These are phyloP conservation scores for Xylariales sp. DNA, from an alignment of 2,329 filamentous ascomycete genomes.

Conservation along the genomic window DNA sequence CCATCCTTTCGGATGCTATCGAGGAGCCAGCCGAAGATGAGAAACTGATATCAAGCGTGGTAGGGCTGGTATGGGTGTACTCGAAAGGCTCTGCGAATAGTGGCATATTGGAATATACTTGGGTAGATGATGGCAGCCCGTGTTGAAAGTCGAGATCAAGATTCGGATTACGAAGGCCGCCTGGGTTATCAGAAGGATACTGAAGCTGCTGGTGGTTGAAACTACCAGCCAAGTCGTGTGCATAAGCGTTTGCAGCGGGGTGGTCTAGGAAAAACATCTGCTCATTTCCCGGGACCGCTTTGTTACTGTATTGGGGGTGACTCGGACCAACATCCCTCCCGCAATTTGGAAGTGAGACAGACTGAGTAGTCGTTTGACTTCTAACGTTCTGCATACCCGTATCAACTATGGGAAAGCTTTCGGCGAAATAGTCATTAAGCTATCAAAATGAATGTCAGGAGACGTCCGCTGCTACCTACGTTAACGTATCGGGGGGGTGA, in stretches of 20 bases:
- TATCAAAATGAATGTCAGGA: conserved; percentile 39
- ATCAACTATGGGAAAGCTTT: conserved; percentile 34
- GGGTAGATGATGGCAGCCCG: conserved; percentile 33
- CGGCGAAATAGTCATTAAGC: conserved; percentile 41
- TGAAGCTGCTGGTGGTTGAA: conserved; percentile 41
- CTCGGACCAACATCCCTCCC: conserved; percentile 47
- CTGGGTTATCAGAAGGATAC: conserved; percentile 39
- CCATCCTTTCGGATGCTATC: conserved; percentile 44
- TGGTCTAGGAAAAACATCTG: conserved; percentile 42
- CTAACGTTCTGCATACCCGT: conserved; percentile 41
- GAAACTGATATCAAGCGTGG: conserved; percentile 41
- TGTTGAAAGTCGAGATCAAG: conserved; percentile 37
- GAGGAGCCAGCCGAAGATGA: conserved; percentile 46
- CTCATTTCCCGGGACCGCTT: conserved; percentile 46
- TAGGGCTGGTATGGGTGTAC: conserved; percentile 37
- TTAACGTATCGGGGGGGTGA: conserved; percentile 10
- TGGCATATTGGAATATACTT: conserved; percentile 35
- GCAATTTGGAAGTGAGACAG: conserved; percentile 48
- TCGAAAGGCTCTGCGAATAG: conserved; percentile 44
- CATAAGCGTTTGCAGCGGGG: conserved; percentile 44
- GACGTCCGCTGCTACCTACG: conserved; percentile 1
- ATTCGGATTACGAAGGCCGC: conserved; percentile 29
- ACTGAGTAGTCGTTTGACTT: conserved; percentile 45
- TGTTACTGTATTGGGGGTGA: conserved; percentile 47
- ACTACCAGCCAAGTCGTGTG: conserved; percentile 37